These are phyloP conservation scores for Camellia sinensis DNA, from an alignment of 148 eudicot species.

Conservation along the genomic window DNA sequence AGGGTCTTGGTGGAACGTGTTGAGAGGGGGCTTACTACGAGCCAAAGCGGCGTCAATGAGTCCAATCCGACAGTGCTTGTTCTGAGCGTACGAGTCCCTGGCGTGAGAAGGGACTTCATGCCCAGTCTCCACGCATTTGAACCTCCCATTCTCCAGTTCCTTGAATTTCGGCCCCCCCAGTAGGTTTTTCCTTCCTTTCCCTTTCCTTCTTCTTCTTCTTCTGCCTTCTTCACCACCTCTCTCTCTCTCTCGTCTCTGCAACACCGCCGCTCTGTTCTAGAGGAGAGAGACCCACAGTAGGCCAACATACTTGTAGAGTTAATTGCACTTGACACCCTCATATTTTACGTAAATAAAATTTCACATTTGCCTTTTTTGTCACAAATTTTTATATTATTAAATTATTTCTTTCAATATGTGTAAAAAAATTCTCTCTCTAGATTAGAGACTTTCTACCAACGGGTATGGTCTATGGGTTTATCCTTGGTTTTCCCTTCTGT, in stretches of 20 bases:
- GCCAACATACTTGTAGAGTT: no score
- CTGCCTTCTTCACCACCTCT: conserved; percentile 7
- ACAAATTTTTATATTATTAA: no score
- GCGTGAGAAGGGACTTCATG: conserved; percentile 71
- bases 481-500: no score
- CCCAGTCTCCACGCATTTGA: conserved; percentile 74
- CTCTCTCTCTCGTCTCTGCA: conserved; percentile 24
- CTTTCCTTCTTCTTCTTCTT: not conserved
- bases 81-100: conserved; percentile 49
- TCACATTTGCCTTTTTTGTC: no score
- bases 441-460: no score
- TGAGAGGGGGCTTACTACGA: conserved; percentile 71
- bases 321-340: no score
- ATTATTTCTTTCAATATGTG: no score
- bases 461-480: no score
- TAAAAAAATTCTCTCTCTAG: no score
- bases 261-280: no score
- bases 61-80: conserved; percentile 84
- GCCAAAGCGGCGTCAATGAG: conserved; percentile 68
- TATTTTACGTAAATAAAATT: no score
- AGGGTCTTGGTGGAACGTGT: conserved; percentile 76
- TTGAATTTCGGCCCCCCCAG: conserved; percentile 67
- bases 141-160: conserved; percentile 71
- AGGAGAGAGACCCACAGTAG: no score
- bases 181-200: conserved; percentile 50